phyloP scores from a whole-genome alignment of 495 filamentous ascomycete genomes.

The Podospora appendiculata region DNA sequence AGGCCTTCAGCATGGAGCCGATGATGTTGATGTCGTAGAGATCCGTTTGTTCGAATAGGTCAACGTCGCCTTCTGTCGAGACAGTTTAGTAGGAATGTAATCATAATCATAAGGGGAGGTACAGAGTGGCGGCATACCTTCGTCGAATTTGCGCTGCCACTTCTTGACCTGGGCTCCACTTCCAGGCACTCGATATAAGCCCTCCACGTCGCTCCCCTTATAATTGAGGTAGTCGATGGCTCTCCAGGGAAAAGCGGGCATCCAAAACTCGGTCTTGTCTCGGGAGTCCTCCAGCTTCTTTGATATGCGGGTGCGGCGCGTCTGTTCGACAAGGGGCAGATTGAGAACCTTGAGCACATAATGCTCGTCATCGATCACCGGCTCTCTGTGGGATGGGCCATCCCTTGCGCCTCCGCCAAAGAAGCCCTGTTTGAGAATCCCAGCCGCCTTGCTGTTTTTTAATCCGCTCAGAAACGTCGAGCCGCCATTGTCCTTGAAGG shows the following conservation, averaged over 20 bases:
- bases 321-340: constrained; percentile 72
- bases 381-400: constrained; percentile 60
- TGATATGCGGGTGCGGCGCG: constrained; percentile 76
- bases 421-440: constrained; percentile 68
- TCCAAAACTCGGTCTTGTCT: constrained; percentile 96
- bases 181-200: constrained; percentile 80
- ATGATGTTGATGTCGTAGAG: constrained; percentile 92
- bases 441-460: constrained; percentile 67
- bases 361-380: constrained; percentile 57
- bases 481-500: constrained; percentile 57
- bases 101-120: background rate
- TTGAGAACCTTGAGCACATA: constrained; percentile 76
- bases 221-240: constrained; percentile 92
- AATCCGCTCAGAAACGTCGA: constrained; percentile 64
- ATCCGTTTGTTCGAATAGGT: constrained; percentile 73
- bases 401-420: constrained; percentile 72
- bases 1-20: constrained; percentile 84
- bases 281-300: constrained; percentile 72
- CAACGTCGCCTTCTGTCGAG: constrained; percentile 64
- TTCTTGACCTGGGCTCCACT: constrained; percentile 75
- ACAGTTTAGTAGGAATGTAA: constrained; percentile 18
- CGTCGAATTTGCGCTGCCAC: constrained; percentile 82
- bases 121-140: constrained; percentile 40
- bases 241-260: constrained; percentile 86
- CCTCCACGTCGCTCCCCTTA: constrained; percentile 83